Evolutionary conservation across 2,329 filamentous ascomycete genomes (phyloP), one percentile per base, ranked within the genome.

Genomic region (Proliferodiscus dingleyae): DNA sequence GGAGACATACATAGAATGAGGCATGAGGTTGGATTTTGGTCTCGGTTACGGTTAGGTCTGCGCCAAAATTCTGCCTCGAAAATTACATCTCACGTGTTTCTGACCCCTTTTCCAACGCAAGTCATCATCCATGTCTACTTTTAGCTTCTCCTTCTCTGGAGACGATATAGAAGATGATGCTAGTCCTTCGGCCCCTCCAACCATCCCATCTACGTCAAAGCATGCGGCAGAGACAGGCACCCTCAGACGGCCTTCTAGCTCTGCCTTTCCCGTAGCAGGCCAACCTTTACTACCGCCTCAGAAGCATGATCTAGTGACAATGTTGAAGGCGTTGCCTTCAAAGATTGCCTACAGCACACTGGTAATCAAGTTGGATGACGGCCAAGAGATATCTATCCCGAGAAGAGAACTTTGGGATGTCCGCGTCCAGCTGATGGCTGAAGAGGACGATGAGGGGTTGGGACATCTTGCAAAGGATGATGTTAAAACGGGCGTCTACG

Each of bases 351-450:
- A 84, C 65, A 72, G 75, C 56, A 73, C 72, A 10, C 66, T 89
- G 15, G 66, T 70, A 6, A 74, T 89, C 41, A 70, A 72, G 16
- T 74, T 84, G 4, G 81, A 83, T 34, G 71, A 78, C 50, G 74
- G 74, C 8, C 66, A 69, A 37, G 66, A 59, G 3, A 61, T 84
- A 8, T 66, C 64, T 29, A 70, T 93, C 6, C 86, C 86, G 0
- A 79, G 87, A 30, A 78, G 87, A 47, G 87, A 90, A 63, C 72
- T 93, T 37, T 91, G 87, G 79, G 87, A 93, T 61, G 82, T 91
- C 30, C 77, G 85, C 26, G 74, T 89, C 29, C 87, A 93, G 69
- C 71, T 93, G 47, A 89, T 91, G 82, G 85, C 85, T 39, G 80
- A 83, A 62, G 80, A 80, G 30, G 78, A 77, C 32, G 69, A 75